Evolutionary conservation across 2,329 filamentous ascomycete genomes (phyloP), one percentile per base, ranked within the genome.

Genomic region (Nemania abortiva): DNA sequence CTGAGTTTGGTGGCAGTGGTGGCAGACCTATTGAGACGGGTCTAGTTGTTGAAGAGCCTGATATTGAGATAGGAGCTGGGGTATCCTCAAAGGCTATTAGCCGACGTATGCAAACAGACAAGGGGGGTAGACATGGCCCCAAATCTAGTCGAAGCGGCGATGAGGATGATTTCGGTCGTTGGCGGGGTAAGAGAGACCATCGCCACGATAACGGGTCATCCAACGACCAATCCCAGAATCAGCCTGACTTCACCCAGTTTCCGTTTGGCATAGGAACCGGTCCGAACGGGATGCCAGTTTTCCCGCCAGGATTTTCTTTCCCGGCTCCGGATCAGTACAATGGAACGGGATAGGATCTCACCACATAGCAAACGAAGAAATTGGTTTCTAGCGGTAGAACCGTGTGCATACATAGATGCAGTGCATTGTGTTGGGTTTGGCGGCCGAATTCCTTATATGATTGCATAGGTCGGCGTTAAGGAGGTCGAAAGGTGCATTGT

Each of bases 1-100:
- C 96, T 13, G 93, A 97, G 73, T 97, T 91, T 78, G 96, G 96
- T 73, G 96, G 96, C 63, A 97, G 93, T 70, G 96, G 95, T 65
- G 96, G 95, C 64, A 88, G 88, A 65, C 84, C 89, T 1, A 93
- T 99, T 69, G 91, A 94, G 77, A 85, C 88, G 15, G 94, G 95
- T 50, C 89, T 99, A 82, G 92, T 95, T 6, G 92, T 99, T 29
- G 96, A 99, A 79, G 96, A 99, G 82, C 96, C 96, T 2, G 96
- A 99, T 78, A 99, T 99, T 75, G 96, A 99, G 81, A 99, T 99
- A 66, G 96, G 96, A 62, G 95, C 95, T 20, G 96, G 96, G 65
- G 97, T 99, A 15, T 98, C 95, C 20, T 98, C 94, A 52, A 99
- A 99, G 85, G 94, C 89, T 47, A 91, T 91, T 70, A 90, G 88